Conservation (phyloP, 768 basidiomycete species). For the Trametopsis cervina region DNA sequence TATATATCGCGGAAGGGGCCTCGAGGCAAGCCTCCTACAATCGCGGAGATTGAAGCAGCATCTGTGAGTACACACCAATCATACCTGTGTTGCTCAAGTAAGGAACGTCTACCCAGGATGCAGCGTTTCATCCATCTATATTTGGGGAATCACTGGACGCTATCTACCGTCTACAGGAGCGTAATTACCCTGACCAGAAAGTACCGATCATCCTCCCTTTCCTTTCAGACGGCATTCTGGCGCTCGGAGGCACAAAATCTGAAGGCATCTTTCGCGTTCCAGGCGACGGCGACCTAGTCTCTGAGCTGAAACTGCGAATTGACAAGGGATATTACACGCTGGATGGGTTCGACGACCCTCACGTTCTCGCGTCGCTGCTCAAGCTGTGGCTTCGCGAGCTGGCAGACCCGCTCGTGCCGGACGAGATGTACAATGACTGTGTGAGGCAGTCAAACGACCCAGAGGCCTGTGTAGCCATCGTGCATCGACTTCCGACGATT, state of each 20-base stretch:
- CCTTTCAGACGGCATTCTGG: constrained; percentile 86
- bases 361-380: constrained; percentile 82
- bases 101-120: too few species aligned
- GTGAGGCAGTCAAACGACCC: constrained; percentile 63
- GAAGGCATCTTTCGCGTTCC: constrained; percentile 94
- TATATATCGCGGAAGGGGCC: constrained; percentile 80
- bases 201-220: constrained; percentile 93
- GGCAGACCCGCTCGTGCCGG: constrained; percentile 85
- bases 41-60: constrained; percentile 87
- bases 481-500: constrained; percentile 74
- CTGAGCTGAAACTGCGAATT: constrained; percentile 82
- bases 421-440: constrained; percentile 89
- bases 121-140: constrained; percentile 91
- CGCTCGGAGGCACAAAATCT: constrained; percentile 73
- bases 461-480: constrained; percentile 63
- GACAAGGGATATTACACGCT: constrained; percentile 88
- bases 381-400: constrained; percentile 94
- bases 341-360: constrained; percentile 85
- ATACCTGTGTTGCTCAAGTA: too few species aligned
- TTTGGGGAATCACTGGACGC: constrained; percentile 88
- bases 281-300: constrained; percentile 84
- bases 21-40: constrained; percentile 73
- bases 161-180: constrained; percentile 77
- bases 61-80: constrained; percentile 40
- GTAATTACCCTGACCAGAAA: constrained; percentile 77